A percentile compares a stretch with the other conserved stretches of the same genome.
phyloP scores from a whole-genome alignment of 495 filamentous ascomycete genomes.

The Hypoxylon lienhwacheense region DNA sequence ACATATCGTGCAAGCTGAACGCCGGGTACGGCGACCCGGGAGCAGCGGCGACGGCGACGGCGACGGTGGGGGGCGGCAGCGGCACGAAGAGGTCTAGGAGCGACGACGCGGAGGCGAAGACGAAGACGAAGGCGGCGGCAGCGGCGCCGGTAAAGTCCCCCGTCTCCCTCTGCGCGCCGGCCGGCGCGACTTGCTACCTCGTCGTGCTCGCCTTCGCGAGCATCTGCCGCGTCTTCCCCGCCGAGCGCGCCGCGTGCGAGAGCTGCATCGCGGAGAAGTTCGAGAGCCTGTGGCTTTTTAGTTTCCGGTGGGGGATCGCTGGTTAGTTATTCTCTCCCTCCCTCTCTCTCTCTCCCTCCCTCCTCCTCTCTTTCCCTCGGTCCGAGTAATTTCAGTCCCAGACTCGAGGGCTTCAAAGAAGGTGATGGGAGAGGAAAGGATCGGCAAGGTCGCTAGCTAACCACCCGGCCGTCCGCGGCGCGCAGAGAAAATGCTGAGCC shows the following conservation, averaged over 20 bases:
- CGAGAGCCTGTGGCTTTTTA: slow-evolving; percentile 37
- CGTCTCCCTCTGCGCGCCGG: slow-evolving; percentile 35
- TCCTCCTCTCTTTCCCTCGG: neutral
- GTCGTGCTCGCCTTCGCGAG: slow-evolving; percentile 32
- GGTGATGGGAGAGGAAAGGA: no score
- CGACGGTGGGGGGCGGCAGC: no score
- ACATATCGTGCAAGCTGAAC: slow-evolving; percentile 40
- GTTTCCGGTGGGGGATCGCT: slow-evolving; percentile 39
- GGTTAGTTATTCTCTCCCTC: slow-evolving; percentile 23
- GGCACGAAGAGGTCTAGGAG: no score
- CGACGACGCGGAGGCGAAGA: no score
- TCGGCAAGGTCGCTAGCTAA: no score
- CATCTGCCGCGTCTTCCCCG: slow-evolving; percentile 31
- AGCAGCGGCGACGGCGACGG: no score
- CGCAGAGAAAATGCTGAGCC: slow-evolving; percentile 39
- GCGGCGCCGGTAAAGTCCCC: slow-evolving; percentile 28
- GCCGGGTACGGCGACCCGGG: slow-evolving; percentile 30
- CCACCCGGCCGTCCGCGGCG: neutral
- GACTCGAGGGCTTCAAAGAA: no score
- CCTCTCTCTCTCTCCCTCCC: neutral
- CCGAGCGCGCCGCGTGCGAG: slow-evolving; percentile 29
- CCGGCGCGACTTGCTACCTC: slow-evolving; percentile 36
- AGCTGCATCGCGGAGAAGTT: slow-evolving; percentile 38
- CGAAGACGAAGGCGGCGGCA: no score
- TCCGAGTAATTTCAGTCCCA: neutral